Conservation (phyloP, 495 filamentous ascomycete genomes). For the Penicillium maclennaniae region DNA sequence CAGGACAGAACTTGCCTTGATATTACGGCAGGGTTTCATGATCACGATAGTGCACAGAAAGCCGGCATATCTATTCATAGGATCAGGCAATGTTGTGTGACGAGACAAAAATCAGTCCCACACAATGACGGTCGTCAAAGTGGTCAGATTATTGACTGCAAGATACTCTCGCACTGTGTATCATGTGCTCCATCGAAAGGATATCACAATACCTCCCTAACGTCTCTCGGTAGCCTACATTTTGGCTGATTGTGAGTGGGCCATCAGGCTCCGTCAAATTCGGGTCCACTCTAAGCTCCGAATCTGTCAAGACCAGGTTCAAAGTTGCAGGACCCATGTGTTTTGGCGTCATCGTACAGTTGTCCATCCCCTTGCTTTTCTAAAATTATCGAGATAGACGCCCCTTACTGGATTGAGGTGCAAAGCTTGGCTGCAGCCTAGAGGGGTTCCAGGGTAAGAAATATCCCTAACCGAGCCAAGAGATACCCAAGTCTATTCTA, state of each 20-base stretch:
- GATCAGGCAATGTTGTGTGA: background rate
- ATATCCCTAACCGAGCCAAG: background rate
- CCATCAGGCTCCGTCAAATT: background rate
- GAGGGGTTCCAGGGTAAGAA: background rate
- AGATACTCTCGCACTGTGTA: background rate
- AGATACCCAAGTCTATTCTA: too few relatives aligned
- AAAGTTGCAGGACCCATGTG: background rate
- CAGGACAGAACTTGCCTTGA: background rate
- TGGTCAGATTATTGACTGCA: background rate
- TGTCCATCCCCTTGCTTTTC: background rate
- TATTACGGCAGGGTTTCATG: conserved; percentile 1
- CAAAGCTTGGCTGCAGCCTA: background rate
- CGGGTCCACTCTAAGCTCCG: background rate
- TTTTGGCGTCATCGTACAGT: background rate
- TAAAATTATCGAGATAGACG: background rate
- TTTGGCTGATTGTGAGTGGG: background rate
- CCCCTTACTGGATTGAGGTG: background rate
- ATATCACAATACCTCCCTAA: background rate
- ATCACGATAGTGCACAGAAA: background rate
- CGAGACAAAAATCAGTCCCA: background rate
- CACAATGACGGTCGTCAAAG: background rate
- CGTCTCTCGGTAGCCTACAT: background rate
- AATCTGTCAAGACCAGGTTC: background rate
- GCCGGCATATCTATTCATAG: conserved; percentile 7
- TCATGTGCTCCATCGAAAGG: background rate